phyloP scores from a whole-genome alignment of 2,329 filamentous ascomycete genomes.

The Sclerotinia glacialis region DNA sequence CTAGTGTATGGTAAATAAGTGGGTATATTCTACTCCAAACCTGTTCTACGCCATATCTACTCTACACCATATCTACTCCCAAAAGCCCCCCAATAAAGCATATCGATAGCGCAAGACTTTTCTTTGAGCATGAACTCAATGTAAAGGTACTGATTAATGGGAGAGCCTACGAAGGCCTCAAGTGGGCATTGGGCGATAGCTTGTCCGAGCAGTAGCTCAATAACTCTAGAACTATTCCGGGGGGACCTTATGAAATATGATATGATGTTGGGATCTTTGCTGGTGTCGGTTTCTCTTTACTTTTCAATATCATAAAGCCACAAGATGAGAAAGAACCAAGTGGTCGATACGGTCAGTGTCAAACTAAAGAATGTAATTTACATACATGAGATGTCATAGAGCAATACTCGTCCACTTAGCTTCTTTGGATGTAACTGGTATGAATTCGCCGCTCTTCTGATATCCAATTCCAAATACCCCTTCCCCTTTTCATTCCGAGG shows the following conservation, averaged over 20 bases:
- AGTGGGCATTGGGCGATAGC: not conserved
- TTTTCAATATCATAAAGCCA: fast-evolving
- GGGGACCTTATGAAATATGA: not conserved
- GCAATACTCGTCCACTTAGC: not conserved
- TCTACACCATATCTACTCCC: not conserved
- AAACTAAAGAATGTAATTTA: not conserved
- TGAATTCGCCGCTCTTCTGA: not conserved
- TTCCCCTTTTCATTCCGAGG: not conserved
- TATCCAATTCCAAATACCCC: not conserved
- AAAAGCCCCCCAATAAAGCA: not conserved
- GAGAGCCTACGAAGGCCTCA: not conserved
- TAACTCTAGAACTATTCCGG: not conserved
- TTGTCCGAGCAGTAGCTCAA: not conserved
- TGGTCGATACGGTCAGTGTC: not conserved
- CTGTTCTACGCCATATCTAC: too few relatives aligned
- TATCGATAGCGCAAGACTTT: not conserved
- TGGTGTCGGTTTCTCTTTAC: too few relatives aligned
- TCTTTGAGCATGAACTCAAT: not conserved
- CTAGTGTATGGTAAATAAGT: not conserved
- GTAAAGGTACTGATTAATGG: not conserved
- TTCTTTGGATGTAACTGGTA: not conserved
- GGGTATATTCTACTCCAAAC: not conserved
- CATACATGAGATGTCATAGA: not conserved
- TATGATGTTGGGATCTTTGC: not conserved
- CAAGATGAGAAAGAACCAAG: not conserved